Base-by-base conservation (phyloP, 768 basidiomycete genomes). In the Coprinellus micaceus region DNA sequence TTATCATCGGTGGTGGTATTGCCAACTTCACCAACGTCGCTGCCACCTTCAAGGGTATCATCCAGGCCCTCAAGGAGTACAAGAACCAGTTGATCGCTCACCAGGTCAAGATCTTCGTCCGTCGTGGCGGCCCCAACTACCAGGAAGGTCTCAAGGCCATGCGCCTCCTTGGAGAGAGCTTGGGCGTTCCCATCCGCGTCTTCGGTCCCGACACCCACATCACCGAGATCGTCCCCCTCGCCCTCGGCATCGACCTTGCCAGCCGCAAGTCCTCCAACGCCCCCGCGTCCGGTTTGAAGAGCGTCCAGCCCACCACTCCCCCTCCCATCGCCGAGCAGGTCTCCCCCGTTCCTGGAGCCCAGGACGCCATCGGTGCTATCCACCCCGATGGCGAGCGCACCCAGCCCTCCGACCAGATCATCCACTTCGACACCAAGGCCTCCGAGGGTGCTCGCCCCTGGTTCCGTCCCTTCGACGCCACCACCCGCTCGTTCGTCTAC, bases 1-100 rank as follows among this genome's bases (percentile, higher is more conserved):
- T 98, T 74, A 97, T 99, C 82, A 97, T 99, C 62, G 97, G 96
- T 74, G 97, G 97, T 75, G 96, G 96, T 77, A 97, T 97, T 60
- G 97, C 97, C 78, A 99, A 99, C 85, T 99, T 99, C 78, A 98
- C 94, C 70, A 98, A 99, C 70, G 95, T 98, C 63, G 97, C 95
- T 30, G 89, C 96, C 10, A 98, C 96, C 58, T 99, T 99, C 89
- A 98, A 98, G 82, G 96, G 96, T 60, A 99, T 98, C 81, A 99
- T 99, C 73, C 90, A 86, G 44, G 95, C 97, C 17, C 82, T 99
- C 62, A 89, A 96, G 79, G 90, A 94, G 73, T 94, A 82, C 83
- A 94, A 94, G 79, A 76, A 81, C 43, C 86, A 85, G 53, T 83
- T 98, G 61, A 88, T 92, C 67, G 76, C 79, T 48, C 88, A 93